A percentile compares a stretch with the other conserved stretches of the same genome.
These are phyloP conservation scores for Lichtheimia ornata DNA, from an alignment of 371 early-diverging fungal genomes.

Conservation along the genomic window DNA sequence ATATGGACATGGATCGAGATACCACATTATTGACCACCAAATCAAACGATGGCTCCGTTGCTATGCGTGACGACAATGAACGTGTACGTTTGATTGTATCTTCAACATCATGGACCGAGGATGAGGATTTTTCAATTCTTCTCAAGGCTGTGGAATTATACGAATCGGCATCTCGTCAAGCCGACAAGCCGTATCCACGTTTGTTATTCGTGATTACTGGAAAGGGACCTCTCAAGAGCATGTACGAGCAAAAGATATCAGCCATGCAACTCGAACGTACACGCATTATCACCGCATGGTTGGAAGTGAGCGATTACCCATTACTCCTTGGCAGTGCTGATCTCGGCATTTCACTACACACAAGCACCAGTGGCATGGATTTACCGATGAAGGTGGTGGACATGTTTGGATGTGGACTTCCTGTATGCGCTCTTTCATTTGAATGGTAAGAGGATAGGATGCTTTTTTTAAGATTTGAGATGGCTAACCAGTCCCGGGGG, in stretches of 20 bases:
- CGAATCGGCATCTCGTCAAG: slow-evolving; percentile 27
- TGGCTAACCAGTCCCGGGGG: not conserved
- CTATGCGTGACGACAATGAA: slow-evolving; percentile 37
- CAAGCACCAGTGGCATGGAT: slow-evolving; percentile 91
- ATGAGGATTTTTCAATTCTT: slow-evolving; percentile 90
- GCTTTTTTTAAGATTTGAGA: not conserved
- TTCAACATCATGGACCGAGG: slow-evolving; percentile 95
- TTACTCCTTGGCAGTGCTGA: slow-evolving; percentile 85
- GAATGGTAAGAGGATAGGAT: slow-evolving; percentile 46
- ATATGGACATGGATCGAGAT: slow-evolving; percentile 10
- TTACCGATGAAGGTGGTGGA: slow-evolving; percentile 98
- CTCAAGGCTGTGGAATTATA: slow-evolving; percentile 72
- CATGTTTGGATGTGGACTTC: slow-evolving; percentile 96
- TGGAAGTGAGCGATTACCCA: slow-evolving; percentile 83
- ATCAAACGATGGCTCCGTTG: slow-evolving; percentile 21
- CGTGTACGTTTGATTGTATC: slow-evolving; percentile 81
- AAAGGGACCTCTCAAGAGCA: slow-evolving; percentile 80
- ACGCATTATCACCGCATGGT: slow-evolving; percentile 80
- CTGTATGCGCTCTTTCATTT: slow-evolving; percentile 84
- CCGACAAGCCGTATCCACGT: slow-evolving; percentile 43
- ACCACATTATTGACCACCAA: slow-evolving; percentile 48
- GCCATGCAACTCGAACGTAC: slow-evolving; percentile 57
- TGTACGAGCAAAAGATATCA: slow-evolving; percentile 67
- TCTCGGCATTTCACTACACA: slow-evolving; percentile 91
- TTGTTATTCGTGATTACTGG: slow-evolving; percentile 91